phyloP scores from a whole-genome alignment of 2,329 filamentous ascomycete species.

The Neofusicoccum kwambonambiense region DNA sequence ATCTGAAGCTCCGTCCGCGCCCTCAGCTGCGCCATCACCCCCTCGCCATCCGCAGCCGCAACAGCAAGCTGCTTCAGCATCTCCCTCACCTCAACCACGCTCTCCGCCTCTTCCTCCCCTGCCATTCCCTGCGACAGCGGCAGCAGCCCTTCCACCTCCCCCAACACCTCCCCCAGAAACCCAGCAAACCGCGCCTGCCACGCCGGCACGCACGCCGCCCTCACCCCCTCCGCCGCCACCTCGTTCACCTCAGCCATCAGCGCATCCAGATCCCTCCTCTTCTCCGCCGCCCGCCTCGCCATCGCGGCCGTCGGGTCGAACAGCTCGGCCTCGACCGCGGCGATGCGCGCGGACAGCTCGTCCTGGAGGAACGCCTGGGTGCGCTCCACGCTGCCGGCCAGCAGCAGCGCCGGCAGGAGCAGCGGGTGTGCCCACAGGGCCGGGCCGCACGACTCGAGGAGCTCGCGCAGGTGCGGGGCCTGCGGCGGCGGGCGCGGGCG shows the following conservation, averaged over 20 bases:
- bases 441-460: background rate
- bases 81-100: background rate
- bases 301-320: background rate
- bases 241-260: background rate
- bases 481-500: background rate
- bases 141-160: background rate
- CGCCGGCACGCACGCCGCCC: background rate
- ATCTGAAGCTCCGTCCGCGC: background rate
- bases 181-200: background rate
- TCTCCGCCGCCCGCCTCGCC: background rate
- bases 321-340: background rate
- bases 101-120: background rate
- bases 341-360: background rate
- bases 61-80: conserved; percentile 1
- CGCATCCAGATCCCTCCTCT: background rate
- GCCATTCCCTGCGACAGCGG: background rate
- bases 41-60: background rate
- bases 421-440: conserved; percentile 1
- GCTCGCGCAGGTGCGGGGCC: background rate
- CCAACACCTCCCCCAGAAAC: background rate
- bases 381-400: background rate
- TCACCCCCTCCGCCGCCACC: background rate
- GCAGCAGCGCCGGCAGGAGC: background rate
- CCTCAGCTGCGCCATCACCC: background rate
- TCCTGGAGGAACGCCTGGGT: background rate